Evolutionary conservation across 2,329 filamentous ascomycete species (phyloP), one percentile per base, ranked within the genome.

Genomic region (Verticillium tricorpus): DNA sequence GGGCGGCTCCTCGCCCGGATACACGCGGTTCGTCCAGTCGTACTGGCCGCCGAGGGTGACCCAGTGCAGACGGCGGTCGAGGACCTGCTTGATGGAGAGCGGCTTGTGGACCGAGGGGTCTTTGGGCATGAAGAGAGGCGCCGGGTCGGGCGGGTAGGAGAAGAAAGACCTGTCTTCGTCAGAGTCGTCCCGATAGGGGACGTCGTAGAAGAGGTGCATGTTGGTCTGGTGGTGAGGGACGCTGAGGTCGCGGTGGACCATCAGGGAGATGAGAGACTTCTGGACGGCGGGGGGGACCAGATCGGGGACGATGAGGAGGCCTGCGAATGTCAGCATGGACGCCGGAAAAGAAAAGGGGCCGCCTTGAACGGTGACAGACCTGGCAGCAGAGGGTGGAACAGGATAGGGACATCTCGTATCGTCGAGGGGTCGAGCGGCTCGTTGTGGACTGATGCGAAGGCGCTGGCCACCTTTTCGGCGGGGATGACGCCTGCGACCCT

Each of bases 21-120:
- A 98, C 14, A 85, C 78, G 67, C 96, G 93, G 61, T 86, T 85
- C 0, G 93, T 96, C 95, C 94, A 98, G 77, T 98, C 91, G 74
- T 98, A 98, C 74, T 98, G 95, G 0, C 93, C 94, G 58, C 95
- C 95, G 2, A 99, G 84, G 0, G 94, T 98, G 52, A 96, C 85
- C 95, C 95, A 99, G 67, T 94, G 92, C 28, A 98, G 83, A 64
- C 91, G 93, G 65, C 89, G 90, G 62, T 88, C 85, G 54, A 98
- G 80, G 34, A 94, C 85, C 69, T 89, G 88, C 57, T 84, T 80
- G 60, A 90, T 80, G 2, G 85, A 83, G 11, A 97, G 79, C 2
- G 91, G 82, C 64, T 89, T 91, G 76, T 97, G 93, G n/a, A 93
- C 76, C 0, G 74, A 66, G 0, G 90, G 80, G 69, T 96, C 87